Evolutionary conservation across 257 asterid species (phyloP).

Genomic region (Solanum ahanhuiri): DNA sequence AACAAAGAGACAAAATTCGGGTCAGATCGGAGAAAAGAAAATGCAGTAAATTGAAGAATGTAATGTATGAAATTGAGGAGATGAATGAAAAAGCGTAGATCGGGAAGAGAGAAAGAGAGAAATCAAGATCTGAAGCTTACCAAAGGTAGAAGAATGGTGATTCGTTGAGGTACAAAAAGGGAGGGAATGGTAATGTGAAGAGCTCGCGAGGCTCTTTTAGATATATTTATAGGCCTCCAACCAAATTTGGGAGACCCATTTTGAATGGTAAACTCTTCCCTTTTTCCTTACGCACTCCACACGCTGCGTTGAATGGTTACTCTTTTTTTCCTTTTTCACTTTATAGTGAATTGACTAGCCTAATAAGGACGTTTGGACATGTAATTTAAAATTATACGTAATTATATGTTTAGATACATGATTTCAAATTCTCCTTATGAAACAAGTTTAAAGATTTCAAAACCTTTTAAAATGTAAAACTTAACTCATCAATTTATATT

Average conservation of each 20-base stretch:
- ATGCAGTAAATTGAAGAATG: not conserved
- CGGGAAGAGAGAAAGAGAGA: not conserved
- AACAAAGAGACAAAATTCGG: too few species aligned
- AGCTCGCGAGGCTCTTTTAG: not conserved
- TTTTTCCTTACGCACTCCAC: not conserved
- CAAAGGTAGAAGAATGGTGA: not conserved
- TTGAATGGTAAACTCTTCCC: not conserved
- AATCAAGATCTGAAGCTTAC: not conserved
- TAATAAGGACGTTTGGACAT: not conserved
- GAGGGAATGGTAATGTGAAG: not conserved
- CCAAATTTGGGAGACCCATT: not conserved
- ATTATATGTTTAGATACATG: too few species aligned
- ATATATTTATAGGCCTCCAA: not conserved
- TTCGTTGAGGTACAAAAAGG: not conserved
- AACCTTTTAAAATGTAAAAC: too few species aligned
- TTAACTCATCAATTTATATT: too few species aligned
- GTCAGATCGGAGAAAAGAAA: not conserved
- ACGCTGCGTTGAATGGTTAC: not conserved
- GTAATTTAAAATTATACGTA: not conserved
- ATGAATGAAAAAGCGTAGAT: not conserved
- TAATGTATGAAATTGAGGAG: not conserved
- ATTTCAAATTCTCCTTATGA: too few species aligned
- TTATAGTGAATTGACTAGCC: not conserved
- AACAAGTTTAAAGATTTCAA: too few species aligned
- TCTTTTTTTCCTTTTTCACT: not conserved